A percentile compares a stretch with the other conserved stretches of the same genome.
These are phyloP conservation scores for Tanacetum coccineum DNA, from an alignment of 129 eudicot genomes.

Conservation along the genomic window DNA sequence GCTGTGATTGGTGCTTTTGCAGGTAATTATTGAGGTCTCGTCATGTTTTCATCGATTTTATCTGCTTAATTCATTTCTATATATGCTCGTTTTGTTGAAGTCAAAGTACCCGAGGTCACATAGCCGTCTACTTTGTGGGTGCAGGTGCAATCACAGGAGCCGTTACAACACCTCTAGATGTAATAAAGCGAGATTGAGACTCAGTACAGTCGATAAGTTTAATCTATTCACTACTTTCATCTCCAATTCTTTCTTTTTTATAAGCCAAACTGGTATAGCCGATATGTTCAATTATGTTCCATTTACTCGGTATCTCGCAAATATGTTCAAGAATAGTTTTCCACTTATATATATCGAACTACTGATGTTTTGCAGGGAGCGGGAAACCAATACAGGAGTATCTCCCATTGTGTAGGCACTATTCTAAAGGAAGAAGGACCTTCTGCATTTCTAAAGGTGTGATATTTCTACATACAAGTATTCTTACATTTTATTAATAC, in stretches of 20 bases:
- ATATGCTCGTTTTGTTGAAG: conserved; percentile 1
- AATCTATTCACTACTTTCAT: background rate
- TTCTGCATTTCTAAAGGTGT: conserved; percentile 67
- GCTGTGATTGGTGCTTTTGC: conserved; percentile 94
- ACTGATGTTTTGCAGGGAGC: conserved; percentile 49
- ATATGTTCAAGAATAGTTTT: background rate
- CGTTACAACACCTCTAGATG: conserved; percentile 76
- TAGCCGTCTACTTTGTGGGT: conserved; percentile 12
- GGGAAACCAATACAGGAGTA: conserved; percentile 58
- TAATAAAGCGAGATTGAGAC: conserved; percentile 74
- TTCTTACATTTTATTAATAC: background rate
- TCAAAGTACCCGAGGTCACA: background rate
- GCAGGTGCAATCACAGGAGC: conserved; percentile 85
- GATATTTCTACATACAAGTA: conserved; percentile 7
- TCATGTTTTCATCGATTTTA: too few species aligned
- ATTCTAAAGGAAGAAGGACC: conserved; percentile 66
- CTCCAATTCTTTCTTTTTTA: background rate
- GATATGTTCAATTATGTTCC: conserved; percentile 56
- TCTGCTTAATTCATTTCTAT: background rate
- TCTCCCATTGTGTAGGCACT: conserved; percentile 56
- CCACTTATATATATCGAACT: background rate
- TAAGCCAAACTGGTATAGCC: too few species aligned
- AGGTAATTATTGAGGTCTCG: conserved; percentile 37
- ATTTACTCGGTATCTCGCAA: background rate
- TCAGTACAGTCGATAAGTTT: conserved; percentile 33